Evolutionary conservation across 1,284 basidiomycete genomes (phyloP), one percentile per base, ranked within the genome.

Genomic region (Ganoderma lingzhi): DNA sequence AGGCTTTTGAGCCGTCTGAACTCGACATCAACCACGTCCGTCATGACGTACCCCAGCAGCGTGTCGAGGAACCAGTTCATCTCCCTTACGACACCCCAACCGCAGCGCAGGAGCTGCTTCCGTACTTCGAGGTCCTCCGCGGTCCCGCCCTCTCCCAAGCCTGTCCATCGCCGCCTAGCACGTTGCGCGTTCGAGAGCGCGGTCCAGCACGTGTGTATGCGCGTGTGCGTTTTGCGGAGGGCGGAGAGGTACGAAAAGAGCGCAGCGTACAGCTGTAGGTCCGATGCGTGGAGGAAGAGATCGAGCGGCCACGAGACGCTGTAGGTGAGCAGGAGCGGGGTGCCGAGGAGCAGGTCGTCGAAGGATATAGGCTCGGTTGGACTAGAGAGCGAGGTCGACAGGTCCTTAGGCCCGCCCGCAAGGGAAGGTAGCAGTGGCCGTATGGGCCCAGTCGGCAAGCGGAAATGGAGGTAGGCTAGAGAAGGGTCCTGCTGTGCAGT

Each of bases 1-100:
- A 88, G 81, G 41, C 84, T 85, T 75, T 90, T 92, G 73, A 96
- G 80, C 71, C 86, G 84, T 67, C 86, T 82, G 77, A 93, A 96
- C 78, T 97, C 95, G 17, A 91, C 88, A 70, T 96, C 96, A 39
- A 97, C 87, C 8, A 97, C 94, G 74, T 97, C 96, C 72, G 89
- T 93, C 93, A 96, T 94, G 71, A 94, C 87, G 79, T 96, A 96
- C 8, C 90, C 90, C 62, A 94, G 82, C 9, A 96, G 78, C 42
- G 89, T 91, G 76, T 96, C 96, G 67, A 97, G 82, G 78, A 96
- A 96, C 94, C 96, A 97, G 60, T 91, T 88, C 94, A 97, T 96
- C 74, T 93, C 89, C 71, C 94, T 82, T 19, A 96, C 91, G 19
- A 93, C 86, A 0, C 93, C 94, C 95, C 96, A 97, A 0, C 92